Evolutionary conservation across 2,329 filamentous ascomycete species (phyloP).

Genomic region (Amauroascus verrucosus): DNA sequence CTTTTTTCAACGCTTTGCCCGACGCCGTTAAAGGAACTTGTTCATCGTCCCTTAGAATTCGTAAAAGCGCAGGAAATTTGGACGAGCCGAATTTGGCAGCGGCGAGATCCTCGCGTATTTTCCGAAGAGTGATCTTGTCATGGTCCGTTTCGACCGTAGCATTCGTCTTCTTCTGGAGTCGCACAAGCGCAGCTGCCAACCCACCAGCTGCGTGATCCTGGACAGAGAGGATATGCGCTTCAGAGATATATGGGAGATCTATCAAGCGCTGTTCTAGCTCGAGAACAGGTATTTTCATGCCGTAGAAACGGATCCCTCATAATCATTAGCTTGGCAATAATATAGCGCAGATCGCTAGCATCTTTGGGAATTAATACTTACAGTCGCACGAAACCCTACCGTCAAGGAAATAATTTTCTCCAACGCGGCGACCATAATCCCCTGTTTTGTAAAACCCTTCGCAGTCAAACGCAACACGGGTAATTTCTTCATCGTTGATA

Average conservation of each 20-base stretch:
- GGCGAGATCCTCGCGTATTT: conserved; percentile 12
- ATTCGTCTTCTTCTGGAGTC: neutral
- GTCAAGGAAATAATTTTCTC: conserved; percentile 16
- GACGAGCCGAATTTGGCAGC: neutral
- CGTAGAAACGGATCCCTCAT: conserved; percentile 12
- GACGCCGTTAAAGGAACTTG: conserved; percentile 8
- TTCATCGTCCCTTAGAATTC: conserved; percentile 12
- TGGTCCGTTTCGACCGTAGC: neutral
- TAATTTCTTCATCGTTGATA: conserved; percentile 10
- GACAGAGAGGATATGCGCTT: conserved; percentile 14
- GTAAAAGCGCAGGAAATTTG: conserved; percentile 14
- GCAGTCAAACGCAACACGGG: conserved; percentile 11
- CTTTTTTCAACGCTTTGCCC: conserved; percentile 7
- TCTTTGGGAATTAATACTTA: conserved; percentile 7
- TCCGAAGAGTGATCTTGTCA: conserved; percentile 8
- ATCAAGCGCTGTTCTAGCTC: conserved; percentile 15
- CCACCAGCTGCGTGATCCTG: conserved; percentile 11
- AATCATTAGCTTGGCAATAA: no score
- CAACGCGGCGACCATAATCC: conserved; percentile 14
- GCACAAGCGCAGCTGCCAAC: conserved; percentile 9
- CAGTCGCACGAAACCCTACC: conserved; percentile 18
- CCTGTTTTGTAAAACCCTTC: conserved; percentile 20
- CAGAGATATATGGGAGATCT: conserved; percentile 17
- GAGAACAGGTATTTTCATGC: conserved; percentile 13
- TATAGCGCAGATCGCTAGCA: no score